These are phyloP conservation scores for Nemophila menziesii DNA, from an alignment of 257 asterid genomes.

Conservation along the genomic window DNA sequence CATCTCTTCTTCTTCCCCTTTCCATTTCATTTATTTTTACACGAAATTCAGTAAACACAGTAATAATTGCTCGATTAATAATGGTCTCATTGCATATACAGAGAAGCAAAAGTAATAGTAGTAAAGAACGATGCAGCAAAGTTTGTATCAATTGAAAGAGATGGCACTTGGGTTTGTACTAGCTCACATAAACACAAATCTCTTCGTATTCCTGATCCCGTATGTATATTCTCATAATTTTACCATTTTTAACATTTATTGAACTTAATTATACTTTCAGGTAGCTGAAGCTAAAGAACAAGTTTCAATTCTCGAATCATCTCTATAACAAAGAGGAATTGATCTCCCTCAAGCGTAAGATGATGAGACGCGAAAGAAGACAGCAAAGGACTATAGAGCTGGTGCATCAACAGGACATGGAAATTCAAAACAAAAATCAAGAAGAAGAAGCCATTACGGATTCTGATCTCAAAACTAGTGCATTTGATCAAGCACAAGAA, in stretches of 20 bases:
- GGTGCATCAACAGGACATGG: constrained; percentile 52
- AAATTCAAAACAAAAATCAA: constrained; percentile 53
- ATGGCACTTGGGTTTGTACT: constrained; percentile 1
- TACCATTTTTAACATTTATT: neutral
- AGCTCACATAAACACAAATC: neutral
- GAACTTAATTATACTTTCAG: constrained; percentile 17
- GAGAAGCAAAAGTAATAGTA: neutral
- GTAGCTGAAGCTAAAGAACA: constrained; percentile 51
- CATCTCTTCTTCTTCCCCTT: neutral
- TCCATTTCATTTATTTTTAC: neutral
- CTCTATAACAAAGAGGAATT: constrained; percentile 83
- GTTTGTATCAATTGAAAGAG: neutral
- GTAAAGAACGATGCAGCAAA: neutral
- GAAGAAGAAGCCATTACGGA: constrained; percentile 79
- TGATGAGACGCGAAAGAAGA: constrained; percentile 61
- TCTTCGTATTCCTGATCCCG: constrained; percentile 1
- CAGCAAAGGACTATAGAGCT: constrained; percentile 55
- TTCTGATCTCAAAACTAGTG: constrained; percentile 67
- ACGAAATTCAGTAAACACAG: no score
- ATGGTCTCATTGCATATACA: no score
- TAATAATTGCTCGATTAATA: no score
- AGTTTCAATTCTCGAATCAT: constrained; percentile 67
- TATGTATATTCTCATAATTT: no score
- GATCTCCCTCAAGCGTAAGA: constrained; percentile 30
- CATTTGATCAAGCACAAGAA: constrained; percentile 67